phyloP scores from a whole-genome alignment of 2,329 filamentous ascomycete genomes.

The Botryotinia narcissicola region DNA sequence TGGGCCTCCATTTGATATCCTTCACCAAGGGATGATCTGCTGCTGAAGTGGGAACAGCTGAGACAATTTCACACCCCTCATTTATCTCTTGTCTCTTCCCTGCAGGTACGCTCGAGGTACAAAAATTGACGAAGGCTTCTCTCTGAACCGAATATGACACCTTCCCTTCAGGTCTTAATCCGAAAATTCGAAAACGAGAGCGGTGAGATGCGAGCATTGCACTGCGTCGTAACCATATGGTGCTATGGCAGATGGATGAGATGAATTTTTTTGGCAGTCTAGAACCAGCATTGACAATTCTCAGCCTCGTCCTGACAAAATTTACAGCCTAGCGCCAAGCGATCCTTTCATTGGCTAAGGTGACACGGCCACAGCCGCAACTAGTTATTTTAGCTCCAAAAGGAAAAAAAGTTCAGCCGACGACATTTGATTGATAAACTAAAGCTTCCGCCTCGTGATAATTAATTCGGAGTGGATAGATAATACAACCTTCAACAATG shows the following conservation, averaged over 20 bases:
- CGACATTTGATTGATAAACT: constrained; percentile 11
- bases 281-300: background rate
- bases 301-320: constrained; percentile 7
- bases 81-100: background rate
- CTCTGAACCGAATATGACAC: background rate
- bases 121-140: background rate
- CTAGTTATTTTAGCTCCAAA: constrained; percentile 8
- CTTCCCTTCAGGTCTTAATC: background rate
- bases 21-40: background rate
- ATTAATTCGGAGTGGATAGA: background rate
- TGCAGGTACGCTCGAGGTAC: constrained; percentile 19
- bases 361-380: background rate
- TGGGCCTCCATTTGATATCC: background rate
- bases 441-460: constrained; percentile 20
- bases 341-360: background rate
- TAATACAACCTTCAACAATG: constrained; percentile 25
- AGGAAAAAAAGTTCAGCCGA: constrained; percentile 21
- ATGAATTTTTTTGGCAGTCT: background rate
- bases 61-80: constrained; percentile 18
- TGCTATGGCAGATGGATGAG: background rate
- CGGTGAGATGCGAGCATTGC: background rate
- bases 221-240: background rate
- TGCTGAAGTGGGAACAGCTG: constrained; percentile 12
- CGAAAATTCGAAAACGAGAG: background rate
- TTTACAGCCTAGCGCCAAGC: background rate